These are phyloP conservation scores for Polygonum maritimum DNA, from an alignment of 148 eudicot genomes.

Conservation along the genomic window DNA sequence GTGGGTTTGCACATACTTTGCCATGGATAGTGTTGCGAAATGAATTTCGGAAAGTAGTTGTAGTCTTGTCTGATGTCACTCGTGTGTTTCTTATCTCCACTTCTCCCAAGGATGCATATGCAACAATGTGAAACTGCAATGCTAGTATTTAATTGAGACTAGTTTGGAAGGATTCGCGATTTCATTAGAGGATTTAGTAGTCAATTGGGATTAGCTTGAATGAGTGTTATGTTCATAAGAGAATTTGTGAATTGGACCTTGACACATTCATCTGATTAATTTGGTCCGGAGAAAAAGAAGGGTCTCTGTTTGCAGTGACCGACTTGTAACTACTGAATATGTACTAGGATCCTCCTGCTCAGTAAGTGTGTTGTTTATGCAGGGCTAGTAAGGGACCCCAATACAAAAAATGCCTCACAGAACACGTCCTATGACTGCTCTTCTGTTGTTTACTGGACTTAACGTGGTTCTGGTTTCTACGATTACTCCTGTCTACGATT, in stretches of 20 bases:
- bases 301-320: neutral
- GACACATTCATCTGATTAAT: neutral
- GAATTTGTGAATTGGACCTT: neutral
- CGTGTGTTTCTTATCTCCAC: neutral
- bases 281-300: neutral
- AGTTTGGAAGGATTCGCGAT: neutral
- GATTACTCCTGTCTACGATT: constrained; percentile 79
- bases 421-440: constrained; percentile 74
- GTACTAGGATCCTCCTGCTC: neutral
- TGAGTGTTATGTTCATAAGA: too few relatives aligned
- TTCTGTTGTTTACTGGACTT: constrained; percentile 78
- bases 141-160: neutral
- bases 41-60: neutral
- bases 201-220: too few relatives aligned
- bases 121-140: neutral
- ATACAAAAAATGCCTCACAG: constrained; percentile 59
- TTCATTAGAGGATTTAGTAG: neutral
- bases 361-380: constrained; percentile 1
- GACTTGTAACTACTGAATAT: neutral
- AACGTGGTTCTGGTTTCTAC: constrained; percentile 60
- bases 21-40: neutral
- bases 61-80: neutral
- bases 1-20: too few relatives aligned
- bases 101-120: neutral
- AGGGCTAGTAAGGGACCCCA: constrained; percentile 13